A percentile compares a stretch with the other conserved stretches of the same genome.
phyloP scores from a whole-genome alignment of 305 asterid species.

The Solanum chacoense region DNA sequence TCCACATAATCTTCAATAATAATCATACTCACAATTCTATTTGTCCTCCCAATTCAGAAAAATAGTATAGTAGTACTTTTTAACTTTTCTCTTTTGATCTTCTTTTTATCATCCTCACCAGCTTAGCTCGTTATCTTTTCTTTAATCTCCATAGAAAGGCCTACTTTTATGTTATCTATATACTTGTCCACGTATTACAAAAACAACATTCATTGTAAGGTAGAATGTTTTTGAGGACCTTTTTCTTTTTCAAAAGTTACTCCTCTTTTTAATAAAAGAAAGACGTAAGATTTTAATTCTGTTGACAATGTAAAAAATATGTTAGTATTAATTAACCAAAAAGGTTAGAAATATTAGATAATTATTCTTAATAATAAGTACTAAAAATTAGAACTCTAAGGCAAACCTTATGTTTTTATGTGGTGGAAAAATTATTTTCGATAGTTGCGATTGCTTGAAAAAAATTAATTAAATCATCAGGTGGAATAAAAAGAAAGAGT shows the following conservation, averaged over 20 bases:
- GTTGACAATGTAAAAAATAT: background rate
- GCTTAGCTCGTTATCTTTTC: background rate
- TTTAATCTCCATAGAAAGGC: no score
- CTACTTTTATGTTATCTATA: background rate
- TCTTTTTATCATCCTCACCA: background rate
- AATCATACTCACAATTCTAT: no score
- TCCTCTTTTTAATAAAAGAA: background rate
- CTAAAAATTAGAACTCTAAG: no score
- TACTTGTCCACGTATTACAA: background rate
- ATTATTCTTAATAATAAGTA: no score
- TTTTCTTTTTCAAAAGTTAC: background rate
- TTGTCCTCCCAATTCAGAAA: no score
- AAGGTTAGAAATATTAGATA: no score
- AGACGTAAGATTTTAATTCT: background rate
- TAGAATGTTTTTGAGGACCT: background rate
- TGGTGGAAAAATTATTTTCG: rapidly evolving
- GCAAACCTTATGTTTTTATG: background rate
- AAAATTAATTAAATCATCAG: no score
- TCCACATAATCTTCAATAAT: no score
- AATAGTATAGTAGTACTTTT: background rate
- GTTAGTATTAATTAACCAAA: no score
- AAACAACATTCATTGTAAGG: background rate
- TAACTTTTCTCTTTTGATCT: background rate
- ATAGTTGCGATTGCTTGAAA: no score
- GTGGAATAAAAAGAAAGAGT: no score